Evolutionary conservation across 306 rosid species (phyloP).

Genomic region (Pyrus betulifolia): DNA sequence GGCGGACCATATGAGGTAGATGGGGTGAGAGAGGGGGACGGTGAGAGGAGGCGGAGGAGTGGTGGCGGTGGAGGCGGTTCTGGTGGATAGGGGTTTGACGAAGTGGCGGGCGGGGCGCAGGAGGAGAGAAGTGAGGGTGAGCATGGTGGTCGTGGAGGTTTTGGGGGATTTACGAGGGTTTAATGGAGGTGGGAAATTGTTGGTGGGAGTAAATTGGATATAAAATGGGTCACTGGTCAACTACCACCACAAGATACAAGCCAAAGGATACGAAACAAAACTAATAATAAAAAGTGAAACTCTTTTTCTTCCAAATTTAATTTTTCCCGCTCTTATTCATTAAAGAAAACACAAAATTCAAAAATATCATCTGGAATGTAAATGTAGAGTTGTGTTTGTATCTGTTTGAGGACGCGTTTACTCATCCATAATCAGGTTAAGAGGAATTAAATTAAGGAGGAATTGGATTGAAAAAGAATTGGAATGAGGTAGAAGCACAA

Average conservation of each 20-base stretch:
- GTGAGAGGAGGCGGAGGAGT: constrained; percentile 17
- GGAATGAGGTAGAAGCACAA: no score
- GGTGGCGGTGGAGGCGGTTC: neutral
- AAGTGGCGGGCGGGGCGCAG: constrained; percentile 2
- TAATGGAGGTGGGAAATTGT: neutral
- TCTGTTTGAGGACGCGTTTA: no score
- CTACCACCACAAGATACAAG: neutral
- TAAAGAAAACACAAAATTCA: no score
- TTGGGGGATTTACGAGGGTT: neutral
- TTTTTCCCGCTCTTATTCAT: no score
- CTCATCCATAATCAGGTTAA: no score
- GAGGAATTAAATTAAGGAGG: no score
- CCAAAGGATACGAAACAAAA: no score
- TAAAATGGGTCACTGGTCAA: neutral
- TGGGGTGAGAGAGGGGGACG: constrained; percentile 68
- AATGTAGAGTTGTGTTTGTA: no score
- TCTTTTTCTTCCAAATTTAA: no score
- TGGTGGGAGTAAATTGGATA: neutral
- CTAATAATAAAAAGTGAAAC: neutral
- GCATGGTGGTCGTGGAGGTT: neutral
- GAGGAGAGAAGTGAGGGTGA: constrained; percentile 1
- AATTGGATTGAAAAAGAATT: no score
- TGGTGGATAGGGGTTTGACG: constrained; percentile 4
- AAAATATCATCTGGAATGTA: no score
- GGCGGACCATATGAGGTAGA: constrained; percentile 76